Evolutionary conservation across 768 basidiomycete genomes (phyloP).

Genomic region (Suillus paluster): DNA sequence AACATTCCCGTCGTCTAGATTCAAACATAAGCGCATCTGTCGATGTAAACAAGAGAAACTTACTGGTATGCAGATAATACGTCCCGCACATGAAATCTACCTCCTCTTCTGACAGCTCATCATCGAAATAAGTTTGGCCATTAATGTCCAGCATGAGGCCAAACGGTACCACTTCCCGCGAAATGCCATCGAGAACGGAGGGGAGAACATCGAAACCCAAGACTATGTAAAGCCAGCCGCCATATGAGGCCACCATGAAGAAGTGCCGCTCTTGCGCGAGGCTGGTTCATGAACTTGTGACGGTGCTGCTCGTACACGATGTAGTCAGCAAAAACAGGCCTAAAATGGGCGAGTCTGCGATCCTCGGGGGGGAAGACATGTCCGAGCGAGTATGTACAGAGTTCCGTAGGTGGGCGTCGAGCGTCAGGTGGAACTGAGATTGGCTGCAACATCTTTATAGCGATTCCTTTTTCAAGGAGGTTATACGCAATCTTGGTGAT

Average conservation of each 20-base stretch:
- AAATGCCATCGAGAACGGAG: background rate
- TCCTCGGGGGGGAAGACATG: background rate
- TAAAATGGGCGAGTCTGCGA: background rate
- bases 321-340: background rate
- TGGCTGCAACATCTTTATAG: background rate
- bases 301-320: background rate
- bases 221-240: slow-evolving; percentile 1
- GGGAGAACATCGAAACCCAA: background rate
- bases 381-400: background rate
- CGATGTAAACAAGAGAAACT: background rate
- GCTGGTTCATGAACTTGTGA: slow-evolving; percentile 3
- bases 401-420: background rate
- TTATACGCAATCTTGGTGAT: background rate
- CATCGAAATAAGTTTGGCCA: background rate
- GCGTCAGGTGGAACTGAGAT: background rate
- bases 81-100: background rate
- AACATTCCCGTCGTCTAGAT: background rate
- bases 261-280: slow-evolving; percentile 1
- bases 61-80: background rate
- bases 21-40: background rate
- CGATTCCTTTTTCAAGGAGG: background rate
- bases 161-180: background rate
- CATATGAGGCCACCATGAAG: slow-evolving; percentile 5
- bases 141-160: background rate
- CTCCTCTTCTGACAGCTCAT: background rate